Base-by-base conservation (phyloP, 768 basidiomycete species). In the Termitomyces eurrhizus region DNA sequence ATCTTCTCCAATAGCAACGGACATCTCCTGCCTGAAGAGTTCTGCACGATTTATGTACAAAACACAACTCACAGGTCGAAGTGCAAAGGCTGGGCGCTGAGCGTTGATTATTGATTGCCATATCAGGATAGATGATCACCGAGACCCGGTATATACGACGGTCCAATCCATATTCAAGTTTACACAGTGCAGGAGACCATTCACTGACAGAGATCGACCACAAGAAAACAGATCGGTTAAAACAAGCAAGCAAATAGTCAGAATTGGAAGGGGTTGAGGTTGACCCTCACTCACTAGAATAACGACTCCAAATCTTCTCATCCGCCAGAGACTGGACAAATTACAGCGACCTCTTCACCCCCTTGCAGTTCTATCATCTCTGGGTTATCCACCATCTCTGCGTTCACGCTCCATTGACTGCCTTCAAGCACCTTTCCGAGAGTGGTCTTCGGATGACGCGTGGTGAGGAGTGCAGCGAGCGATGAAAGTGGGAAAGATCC, bases 281-380 rank as follows among this genome's bases (percentile, higher is more conserved):
- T 26, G 24, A 4, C 11, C 18, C 24, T 51, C 26, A 41, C n/a
- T 41, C 11, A 49, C 45, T 26, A 13, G 9, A 9, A 41, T 18
- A 26, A 36, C 21, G 3, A 24, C 24, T 36, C 41, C 7, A 7
- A n/a, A n/a, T 42, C 37, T 29, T 48, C 37, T 73, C 71, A 92
- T 36, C 91, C 91, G 5, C 92, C 92, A 56, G 89, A 90, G 0
- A 93, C 90, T 9, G 89, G 91, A 64, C 88, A 88, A 46, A 93
- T 93, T 29, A 93, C 79, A 14, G 86, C 90, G 8, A 92, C 83
- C 66, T 90, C 87, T 70, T 93, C 90, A 24, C 89, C 90, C 12
- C 89, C 88, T 49, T 72, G 78, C 50, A 93, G 70, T 13, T 74
- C 59, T 21, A 83, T 73, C 0, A 62, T 61, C n/a, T 75, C 73